phyloP scores from a whole-genome alignment of 2,329 filamentous ascomycete species.

The Botrytis deweyae region DNA sequence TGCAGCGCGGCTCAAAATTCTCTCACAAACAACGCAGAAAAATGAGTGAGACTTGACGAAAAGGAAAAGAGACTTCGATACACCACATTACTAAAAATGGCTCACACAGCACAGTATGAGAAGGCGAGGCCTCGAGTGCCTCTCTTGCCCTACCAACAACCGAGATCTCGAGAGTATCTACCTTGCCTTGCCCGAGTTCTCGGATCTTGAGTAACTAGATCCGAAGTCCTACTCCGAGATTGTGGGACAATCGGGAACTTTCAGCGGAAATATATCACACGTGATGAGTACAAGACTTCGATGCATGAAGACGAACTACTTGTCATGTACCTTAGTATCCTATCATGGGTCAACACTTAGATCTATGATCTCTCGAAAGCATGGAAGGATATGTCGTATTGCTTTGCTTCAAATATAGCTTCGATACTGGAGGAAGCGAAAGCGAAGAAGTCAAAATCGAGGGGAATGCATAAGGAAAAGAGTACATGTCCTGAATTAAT shows the following conservation, averaged over 20 bases:
- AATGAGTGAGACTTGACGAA: constrained; percentile 6
- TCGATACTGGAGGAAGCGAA: constrained; percentile 6
- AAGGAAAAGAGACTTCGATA: not conserved
- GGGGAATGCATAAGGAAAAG: not conserved
- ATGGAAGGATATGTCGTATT: constrained; percentile 1
- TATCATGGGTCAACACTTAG: not conserved
- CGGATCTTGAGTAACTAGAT: constrained; percentile 15
- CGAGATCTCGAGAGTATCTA: constrained; percentile 6
- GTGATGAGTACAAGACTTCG: not conserved
- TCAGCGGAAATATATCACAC: constrained; percentile 18
- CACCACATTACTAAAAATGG: not conserved
- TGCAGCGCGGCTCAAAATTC: constrained; percentile 9
- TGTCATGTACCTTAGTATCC: not conserved
- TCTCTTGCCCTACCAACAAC: constrained; percentile 16
- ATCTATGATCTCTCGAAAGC: not conserved
- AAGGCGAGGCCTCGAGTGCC: constrained; percentile 2
- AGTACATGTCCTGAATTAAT: not conserved
- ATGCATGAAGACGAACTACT: constrained; percentile 5
- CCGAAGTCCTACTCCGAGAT: constrained; percentile 15
- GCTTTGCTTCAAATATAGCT: not conserved
- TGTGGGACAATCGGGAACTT: constrained; percentile 17
- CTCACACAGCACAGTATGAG: not conserved
- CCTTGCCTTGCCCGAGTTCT: constrained; percentile 16
- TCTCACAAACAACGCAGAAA: not conserved
- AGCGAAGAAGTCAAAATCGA: not conserved